Evolutionary conservation across 768 basidiomycete genomes (phyloP), one percentile per base, ranked within the genome.

Genomic region (Ramaria sp.): DNA sequence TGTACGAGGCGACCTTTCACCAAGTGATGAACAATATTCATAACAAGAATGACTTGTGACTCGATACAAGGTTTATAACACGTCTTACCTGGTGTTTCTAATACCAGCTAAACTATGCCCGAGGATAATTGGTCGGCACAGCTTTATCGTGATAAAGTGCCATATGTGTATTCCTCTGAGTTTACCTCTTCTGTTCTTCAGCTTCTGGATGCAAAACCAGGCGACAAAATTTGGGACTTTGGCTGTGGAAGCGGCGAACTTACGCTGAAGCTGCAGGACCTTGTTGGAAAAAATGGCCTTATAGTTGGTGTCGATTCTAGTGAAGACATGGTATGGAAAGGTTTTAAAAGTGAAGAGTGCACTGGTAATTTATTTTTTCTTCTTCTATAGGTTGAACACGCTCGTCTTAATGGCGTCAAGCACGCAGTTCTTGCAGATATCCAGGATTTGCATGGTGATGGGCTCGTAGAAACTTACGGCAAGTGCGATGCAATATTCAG

Each of bases 211-310:
- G 73, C 86, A 0, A 59, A 75, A 58, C 74, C 78, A 0, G 88
- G 88, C 1, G 83, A 90, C 60, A 71, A 72, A 48, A 82, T 91
- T 43, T 69, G 85, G 56, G 88, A 89, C 61, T 67, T 89, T 42
- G 89, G 90, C 2, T 92, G 89, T 62, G 89, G 91, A 16, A 88
- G 82, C 43, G 90, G 88, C 0, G 84, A 92, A 59, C 68, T 92
- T 13, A 88, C 85, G 0, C 58, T 76, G 47, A 67, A 75, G 53
- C 71, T 94, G 28, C 71, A 76, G 45, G 63, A 73, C 12, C 60
- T 73, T 15, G 85, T 92, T 5, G 42, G 73, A 69, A 6, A 50
- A 0, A 44, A 52, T 3, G 83, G 88, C 0, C 42, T 73, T 16
- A 77, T 88, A 2, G 73, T 85, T 10, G 90, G 86, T 0, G 70